phyloP scores from a whole-genome alignment of 371 early-diverging fungal species.

The Saksenaea vasiformis region DNA sequence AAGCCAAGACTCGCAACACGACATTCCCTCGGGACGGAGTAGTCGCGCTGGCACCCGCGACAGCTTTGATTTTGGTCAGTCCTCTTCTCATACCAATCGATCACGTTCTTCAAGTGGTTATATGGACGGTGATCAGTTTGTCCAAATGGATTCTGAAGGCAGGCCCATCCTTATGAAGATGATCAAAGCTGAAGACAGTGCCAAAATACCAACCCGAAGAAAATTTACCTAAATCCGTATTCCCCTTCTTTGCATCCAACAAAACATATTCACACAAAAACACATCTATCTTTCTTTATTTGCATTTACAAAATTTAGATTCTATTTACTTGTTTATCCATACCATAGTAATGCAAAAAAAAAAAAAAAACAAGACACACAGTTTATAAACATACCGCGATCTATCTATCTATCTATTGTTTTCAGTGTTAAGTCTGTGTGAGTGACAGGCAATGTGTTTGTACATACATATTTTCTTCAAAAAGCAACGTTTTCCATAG shows the following conservation, averaged over 20 bases:
- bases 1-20: neutral
- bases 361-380: too few relatives aligned
- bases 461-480: too few relatives aligned
- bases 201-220: neutral
- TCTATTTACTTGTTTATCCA: too few relatives aligned
- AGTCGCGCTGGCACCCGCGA: neutral
- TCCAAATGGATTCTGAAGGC: constrained; percentile 38
- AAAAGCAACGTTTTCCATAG: too few relatives aligned
- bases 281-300: too few relatives aligned
- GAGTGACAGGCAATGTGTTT: too few relatives aligned
- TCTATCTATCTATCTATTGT: too few relatives aligned
- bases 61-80: neutral
- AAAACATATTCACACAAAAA: neutral
- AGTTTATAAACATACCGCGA: too few relatives aligned
- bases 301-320: too few relatives aligned
- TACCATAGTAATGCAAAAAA: too few relatives aligned
- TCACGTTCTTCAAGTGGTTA: constrained; percentile 19
- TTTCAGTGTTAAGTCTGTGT: too few relatives aligned
- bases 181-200: constrained; percentile 32
- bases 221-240: neutral
- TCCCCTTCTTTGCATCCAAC: neutral
- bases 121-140: constrained; percentile 36
- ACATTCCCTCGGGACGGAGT: neutral
- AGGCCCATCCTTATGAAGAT: constrained; percentile 36
- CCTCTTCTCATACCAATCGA: neutral